phyloP scores from a whole-genome alignment of 2,329 filamentous ascomycete species.

The Cercospora janseana region DNA sequence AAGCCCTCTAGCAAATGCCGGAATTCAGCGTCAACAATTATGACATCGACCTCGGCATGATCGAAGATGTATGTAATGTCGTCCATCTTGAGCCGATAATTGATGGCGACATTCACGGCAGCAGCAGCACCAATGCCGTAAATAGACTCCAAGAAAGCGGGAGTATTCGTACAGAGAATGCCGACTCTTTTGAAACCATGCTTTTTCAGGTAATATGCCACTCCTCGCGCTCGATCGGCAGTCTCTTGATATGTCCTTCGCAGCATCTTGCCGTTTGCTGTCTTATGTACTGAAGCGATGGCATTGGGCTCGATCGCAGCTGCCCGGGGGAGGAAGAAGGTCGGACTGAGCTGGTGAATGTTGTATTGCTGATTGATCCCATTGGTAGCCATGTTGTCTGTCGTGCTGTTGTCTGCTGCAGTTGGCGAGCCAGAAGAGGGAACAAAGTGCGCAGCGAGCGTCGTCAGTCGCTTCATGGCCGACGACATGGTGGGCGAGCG shows the following conservation, averaged over 20 bases:
- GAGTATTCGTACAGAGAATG: slow-evolving; percentile 87
- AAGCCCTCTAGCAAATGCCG: slow-evolving; percentile 67
- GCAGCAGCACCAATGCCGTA: slow-evolving; percentile 84
- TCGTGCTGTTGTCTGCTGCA: slow-evolving; percentile 26
- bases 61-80: slow-evolving; percentile 90
- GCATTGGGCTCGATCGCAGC: slow-evolving; percentile 81
- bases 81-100: slow-evolving; percentile 73
- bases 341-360: slow-evolving; percentile 81
- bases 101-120: slow-evolving; percentile 70
- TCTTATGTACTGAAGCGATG: slow-evolving; percentile 26
- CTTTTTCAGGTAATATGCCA: slow-evolving; percentile 83
- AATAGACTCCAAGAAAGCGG: slow-evolving; percentile 86
- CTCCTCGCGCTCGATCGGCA: slow-evolving; percentile 78
- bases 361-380: slow-evolving; percentile 42
- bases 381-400: slow-evolving; percentile 22
- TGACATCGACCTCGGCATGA: slow-evolving; percentile 79
- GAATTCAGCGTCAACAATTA: slow-evolving; percentile 85
- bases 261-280: slow-evolving; percentile 61
- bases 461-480: slow-evolving; percentile 60
- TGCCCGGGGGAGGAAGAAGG: slow-evolving; percentile 81
- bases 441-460: slow-evolving; percentile 48
- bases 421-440: slow-evolving; percentile 37
- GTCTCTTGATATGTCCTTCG: slow-evolving; percentile 76
- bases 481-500: slow-evolving; percentile 56
- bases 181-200: slow-evolving; percentile 74